Percentiles rank a stretch among this genome's conserved stretches.
phyloP scores from a whole-genome alignment of 352 stramenopile species.

The Phytophthora sp. region DNA sequence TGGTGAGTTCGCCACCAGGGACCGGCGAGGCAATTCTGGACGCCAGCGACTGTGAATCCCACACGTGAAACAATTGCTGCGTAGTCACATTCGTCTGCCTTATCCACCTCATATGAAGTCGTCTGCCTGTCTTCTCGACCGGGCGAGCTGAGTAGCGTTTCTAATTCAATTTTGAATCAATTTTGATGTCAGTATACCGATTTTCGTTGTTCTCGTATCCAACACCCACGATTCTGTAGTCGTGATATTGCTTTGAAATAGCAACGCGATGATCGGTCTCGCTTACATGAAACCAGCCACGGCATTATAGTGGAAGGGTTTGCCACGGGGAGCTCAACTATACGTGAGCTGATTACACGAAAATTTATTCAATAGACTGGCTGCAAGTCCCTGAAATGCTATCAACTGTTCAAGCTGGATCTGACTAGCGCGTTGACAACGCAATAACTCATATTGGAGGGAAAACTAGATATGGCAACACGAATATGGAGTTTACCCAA shows the following conservation, averaged over 20 bases:
- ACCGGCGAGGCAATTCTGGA: not conserved
- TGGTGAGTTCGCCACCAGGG: constrained; percentile 18
- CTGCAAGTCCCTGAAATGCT: too few species aligned
- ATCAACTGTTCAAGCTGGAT: too few species aligned
- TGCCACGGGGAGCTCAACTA: too few species aligned
- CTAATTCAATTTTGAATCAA: constrained; percentile 3
- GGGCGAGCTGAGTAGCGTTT: constrained; percentile 18
- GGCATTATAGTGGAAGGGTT: too few species aligned
- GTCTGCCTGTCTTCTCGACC: not conserved
- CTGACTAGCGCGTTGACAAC: too few species aligned
- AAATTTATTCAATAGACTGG: too few species aligned
- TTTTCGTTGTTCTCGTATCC: not conserved
- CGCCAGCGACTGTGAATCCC: not conserved
- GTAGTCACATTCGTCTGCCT: not conserved
- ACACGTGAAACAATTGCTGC: not conserved
- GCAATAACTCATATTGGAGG: too few species aligned
- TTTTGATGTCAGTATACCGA: constrained; percentile 18
- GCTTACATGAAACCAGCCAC: too few species aligned
- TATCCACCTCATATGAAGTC: constrained; percentile 2
- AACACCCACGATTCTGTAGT: not conserved
- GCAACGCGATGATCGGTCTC: not conserved
- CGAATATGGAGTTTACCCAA: too few species aligned
- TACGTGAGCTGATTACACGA: too few species aligned
- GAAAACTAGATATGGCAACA: too few species aligned
- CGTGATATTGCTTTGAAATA: not conserved